Base-by-base conservation (phyloP, 257 asterid genomes). In the Gynochthodes officinalis region DNA sequence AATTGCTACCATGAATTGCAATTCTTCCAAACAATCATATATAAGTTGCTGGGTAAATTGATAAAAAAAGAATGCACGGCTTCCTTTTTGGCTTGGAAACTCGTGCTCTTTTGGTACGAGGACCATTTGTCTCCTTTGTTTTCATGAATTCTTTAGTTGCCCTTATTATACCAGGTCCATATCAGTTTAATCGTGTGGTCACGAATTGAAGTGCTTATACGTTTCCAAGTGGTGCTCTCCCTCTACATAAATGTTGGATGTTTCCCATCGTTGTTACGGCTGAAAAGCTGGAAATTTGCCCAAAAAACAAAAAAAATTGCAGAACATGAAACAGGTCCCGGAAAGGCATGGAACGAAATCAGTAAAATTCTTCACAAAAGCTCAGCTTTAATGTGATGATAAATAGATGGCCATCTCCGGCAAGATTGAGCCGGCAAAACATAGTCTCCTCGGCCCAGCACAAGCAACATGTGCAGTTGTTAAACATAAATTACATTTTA, bases 151-250 rank as follows among this genome's bases (percentile, higher is more conserved):
- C 61, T 9, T 67, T 35, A 10, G 28, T 50, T 42, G 35, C 18
- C 43, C 35, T 18, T 13, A 35, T 63, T 35, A 60, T 19, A 37
- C 19, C 33, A 39, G n/a, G 66, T 60, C 69, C 54, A 27, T 67
- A 50, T 72, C 75, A 19, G 46, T 69, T 50, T 30, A 39, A 49
- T 57, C 60, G 66, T 12, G 68, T 13, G 71, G 81, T 58, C 74
- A 66, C 72, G 25, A 67, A 23, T 12, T 19, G 28, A 64, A 40
- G 33, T n/a, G 21, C 52, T 12, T n/a, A 40, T 65, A 10, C 13
- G 8, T 21, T 53, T 43, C 55, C 46, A 6, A 48, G 55, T 21
- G n/a, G 30, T 40, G 30, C 54, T 18, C 18, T 7, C 58, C 1
- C n/a, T 49, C 54, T 16, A 1, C 53, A 71, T 57, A 16, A 71